Evolutionary conservation across 495 filamentous ascomycete genomes (phyloP).

Genomic region (Podospora sp.): DNA sequence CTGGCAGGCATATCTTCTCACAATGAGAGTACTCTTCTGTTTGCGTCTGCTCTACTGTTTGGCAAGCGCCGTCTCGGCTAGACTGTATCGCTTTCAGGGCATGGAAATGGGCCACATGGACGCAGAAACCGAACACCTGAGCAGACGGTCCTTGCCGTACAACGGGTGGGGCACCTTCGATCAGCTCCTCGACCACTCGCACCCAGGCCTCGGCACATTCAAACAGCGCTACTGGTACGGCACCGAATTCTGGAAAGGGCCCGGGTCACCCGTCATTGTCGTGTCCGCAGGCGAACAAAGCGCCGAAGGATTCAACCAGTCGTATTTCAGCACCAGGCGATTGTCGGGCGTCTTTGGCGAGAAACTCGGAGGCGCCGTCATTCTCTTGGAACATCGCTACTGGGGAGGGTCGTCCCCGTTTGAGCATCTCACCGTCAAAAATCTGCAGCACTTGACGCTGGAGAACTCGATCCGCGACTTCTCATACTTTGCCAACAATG

Average conservation of each 20-base stretch:
- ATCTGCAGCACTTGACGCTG: slow-evolving; percentile 64
- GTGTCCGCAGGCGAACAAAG: slow-evolving; percentile 59
- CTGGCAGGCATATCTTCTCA: not conserved
- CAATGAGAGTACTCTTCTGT: slow-evolving; percentile 4
- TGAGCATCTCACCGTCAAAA: slow-evolving; percentile 54
- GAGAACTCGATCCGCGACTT: slow-evolving; percentile 64
- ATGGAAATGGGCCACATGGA: slow-evolving; percentile 36
- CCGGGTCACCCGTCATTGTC: slow-evolving; percentile 46
- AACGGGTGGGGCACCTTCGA: slow-evolving; percentile 36
- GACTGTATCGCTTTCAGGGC: slow-evolving; percentile 14
- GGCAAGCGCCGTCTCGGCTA: slow-evolving; percentile 17
- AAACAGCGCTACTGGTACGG: slow-evolving; percentile 40
- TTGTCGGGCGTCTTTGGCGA: slow-evolving; percentile 56
- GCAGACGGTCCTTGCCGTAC: slow-evolving; percentile 34
- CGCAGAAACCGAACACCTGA: slow-evolving; percentile 16
- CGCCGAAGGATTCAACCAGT: slow-evolving; percentile 49
- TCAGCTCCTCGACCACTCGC: slow-evolving; percentile 40
- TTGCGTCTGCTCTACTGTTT: not conserved
- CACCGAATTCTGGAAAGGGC: slow-evolving; percentile 35
- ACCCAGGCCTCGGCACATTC: slow-evolving; percentile 39
- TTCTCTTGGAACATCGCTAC: slow-evolving; percentile 64
- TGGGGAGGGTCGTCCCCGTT: slow-evolving; percentile 66
- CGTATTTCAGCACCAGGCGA: slow-evolving; percentile 42
- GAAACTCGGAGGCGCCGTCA: slow-evolving; percentile 57
- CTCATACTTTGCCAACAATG: slow-evolving; percentile 63